phyloP scores from a whole-genome alignment of 768 basidiomycete species.

The Boletus sp. region DNA sequence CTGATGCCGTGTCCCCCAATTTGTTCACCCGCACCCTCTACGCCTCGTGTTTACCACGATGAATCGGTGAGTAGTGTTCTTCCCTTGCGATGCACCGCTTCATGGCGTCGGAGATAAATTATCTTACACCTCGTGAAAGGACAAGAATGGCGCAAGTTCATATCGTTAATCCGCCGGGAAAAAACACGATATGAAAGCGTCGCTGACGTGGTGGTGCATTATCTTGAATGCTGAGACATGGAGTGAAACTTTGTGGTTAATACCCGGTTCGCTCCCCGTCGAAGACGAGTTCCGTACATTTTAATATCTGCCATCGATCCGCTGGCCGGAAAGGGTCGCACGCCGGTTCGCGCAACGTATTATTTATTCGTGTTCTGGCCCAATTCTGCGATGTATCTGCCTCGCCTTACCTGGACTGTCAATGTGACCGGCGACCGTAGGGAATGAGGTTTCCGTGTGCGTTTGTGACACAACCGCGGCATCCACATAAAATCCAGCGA shows the following conservation, averaged over 20 bases:
- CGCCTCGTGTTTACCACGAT: constrained; percentile 36
- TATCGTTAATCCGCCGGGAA: constrained; percentile 19
- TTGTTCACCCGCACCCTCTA: constrained; percentile 14
- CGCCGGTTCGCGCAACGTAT: constrained; percentile 20
- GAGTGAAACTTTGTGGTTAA: neutral
- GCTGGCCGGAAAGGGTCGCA: constrained; percentile 6
- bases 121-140: constrained; percentile 17
- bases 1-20: constrained; percentile 9
- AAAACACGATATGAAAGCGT: constrained; percentile 2
- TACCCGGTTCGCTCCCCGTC: neutral
- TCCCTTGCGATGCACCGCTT: constrained; percentile 27
- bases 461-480: constrained; percentile 31
- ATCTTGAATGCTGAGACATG: constrained; percentile 1
- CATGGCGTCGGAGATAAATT: constrained; percentile 30
- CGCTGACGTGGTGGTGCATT: neutral
- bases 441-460: constrained; percentile 41
- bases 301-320: constrained; percentile 13
- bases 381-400: constrained; percentile 27
- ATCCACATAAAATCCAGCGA: constrained; percentile 31
- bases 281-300: constrained; percentile 8
- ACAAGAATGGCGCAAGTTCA: constrained; percentile 18
- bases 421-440: constrained; percentile 33
- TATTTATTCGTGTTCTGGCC: constrained; percentile 20
- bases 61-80: constrained; percentile 19
- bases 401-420: constrained; percentile 36